phyloP scores from a whole-genome alignment of 352 stramenopile species.

The Phytophthora palmivora region DNA sequence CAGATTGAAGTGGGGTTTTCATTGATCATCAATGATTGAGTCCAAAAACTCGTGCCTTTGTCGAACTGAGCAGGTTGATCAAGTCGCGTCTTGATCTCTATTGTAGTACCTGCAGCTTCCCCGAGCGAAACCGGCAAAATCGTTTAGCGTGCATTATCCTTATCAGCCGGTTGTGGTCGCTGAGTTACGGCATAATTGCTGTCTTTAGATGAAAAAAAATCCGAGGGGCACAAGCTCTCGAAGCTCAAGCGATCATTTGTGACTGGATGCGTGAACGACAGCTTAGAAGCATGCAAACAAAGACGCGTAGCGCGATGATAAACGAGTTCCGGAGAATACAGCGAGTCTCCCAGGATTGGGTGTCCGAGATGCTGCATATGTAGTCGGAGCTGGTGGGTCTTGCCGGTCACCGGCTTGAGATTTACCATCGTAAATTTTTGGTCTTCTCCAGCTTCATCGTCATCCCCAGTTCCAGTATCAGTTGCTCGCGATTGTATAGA shows the following conservation, averaged over 20 bases:
- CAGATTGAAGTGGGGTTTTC: not conserved
- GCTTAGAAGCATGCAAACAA: slow-evolving; percentile 52
- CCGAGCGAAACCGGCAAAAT: too few relatives aligned
- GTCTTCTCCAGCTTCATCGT: not conserved
- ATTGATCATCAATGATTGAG: not conserved
- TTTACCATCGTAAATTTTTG: slow-evolving; percentile 54
- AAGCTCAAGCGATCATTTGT: slow-evolving; percentile 45
- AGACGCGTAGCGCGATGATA: slow-evolving; percentile 49
- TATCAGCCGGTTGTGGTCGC: slow-evolving; percentile 12
- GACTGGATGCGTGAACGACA: slow-evolving; percentile 57
- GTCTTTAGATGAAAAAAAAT: slow-evolving; percentile 26
- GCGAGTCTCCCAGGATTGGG: slow-evolving; percentile 92
- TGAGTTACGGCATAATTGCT: slow-evolving; percentile 1
- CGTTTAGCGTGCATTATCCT: too few relatives aligned
- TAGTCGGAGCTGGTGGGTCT: slow-evolving; percentile 96
- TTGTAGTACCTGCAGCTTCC: too few relatives aligned
- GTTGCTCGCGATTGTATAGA: slow-evolving; percentile 22
- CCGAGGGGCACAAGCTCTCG: slow-evolving; percentile 28
- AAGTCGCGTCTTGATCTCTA: too few relatives aligned
- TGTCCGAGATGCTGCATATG: slow-evolving; percentile 93
- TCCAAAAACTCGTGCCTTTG: not conserved
- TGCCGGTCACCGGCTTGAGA: slow-evolving; percentile 77
- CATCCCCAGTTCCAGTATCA: not conserved
- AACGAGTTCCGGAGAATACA: slow-evolving; percentile 77
- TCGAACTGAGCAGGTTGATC: not conserved